phyloP scores from a whole-genome alignment of 768 basidiomycete genomes.

The Agrocybe chaxingu region DNA sequence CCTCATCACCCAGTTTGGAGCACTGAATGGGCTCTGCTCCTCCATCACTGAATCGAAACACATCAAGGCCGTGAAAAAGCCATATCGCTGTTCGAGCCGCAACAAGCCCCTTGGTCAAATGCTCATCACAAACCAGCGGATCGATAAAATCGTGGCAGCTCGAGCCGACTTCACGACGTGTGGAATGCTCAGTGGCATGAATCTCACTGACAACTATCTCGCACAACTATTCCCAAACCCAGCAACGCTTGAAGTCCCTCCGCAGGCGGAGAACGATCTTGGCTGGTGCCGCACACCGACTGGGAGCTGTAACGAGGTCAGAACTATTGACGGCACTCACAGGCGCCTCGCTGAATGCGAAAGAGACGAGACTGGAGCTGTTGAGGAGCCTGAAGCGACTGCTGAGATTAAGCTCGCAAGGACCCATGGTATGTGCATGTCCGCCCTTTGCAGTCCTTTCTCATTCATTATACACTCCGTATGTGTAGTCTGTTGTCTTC shows the following conservation, averaged over 20 bases:
- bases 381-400: no score
- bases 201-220: no score
- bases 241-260: not conserved
- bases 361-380: not conserved
- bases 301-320: no score
- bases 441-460: no score
- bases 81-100: constrained; percentile 28
- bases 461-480: no score
- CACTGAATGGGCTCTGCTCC: constrained; percentile 26
- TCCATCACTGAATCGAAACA: constrained; percentile 31
- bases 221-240: not conserved
- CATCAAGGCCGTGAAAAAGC: constrained; percentile 30
- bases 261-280: no score
- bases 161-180: constrained; percentile 8
- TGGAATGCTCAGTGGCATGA: constrained; percentile 11
- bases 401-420: not conserved
- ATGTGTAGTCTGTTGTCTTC: no score
- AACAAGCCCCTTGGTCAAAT: constrained; percentile 32
- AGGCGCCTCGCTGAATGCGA: not conserved
- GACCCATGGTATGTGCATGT: not conserved
- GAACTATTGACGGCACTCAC: not conserved
- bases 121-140: constrained; percentile 26
- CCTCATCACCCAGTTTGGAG: constrained; percentile 18
- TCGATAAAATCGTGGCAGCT: constrained; percentile 26
- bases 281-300: no score